Evolutionary conservation across 148 eudicot species (phyloP).

Genomic region (Arctostaphylos glauca): DNA sequence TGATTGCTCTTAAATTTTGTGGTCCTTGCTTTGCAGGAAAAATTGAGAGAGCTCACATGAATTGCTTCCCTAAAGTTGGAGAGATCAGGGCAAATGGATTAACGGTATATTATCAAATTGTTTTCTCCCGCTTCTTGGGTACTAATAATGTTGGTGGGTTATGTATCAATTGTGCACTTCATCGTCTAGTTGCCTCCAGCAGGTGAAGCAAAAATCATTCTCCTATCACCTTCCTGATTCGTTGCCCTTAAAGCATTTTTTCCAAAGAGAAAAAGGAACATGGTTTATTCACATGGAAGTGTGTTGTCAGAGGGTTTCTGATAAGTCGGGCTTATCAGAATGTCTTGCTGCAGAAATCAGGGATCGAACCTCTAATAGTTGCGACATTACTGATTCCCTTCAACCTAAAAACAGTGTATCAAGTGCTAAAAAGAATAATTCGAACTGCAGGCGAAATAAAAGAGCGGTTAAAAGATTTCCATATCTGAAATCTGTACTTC

Average conservation of each 20-base stretch:
- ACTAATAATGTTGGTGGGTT: neutral
- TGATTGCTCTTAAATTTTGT: constrained; percentile 11
- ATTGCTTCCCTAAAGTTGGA: constrained; percentile 59
- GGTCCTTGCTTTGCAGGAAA: constrained; percentile 42
- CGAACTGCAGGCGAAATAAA: constrained; percentile 20
- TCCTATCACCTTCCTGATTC: constrained; percentile 57
- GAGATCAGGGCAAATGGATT: constrained; percentile 37
- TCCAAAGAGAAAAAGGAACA: constrained; percentile 26
- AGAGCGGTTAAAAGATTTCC: constrained; percentile 19
- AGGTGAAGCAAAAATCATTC: constrained; percentile 53
- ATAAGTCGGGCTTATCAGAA: constrained; percentile 10
- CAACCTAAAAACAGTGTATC: neutral
- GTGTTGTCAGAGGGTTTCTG: neutral
- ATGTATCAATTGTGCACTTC: neutral
- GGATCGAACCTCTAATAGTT: constrained; percentile 5
- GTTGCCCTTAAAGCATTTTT: constrained; percentile 50
- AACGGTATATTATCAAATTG: constrained; percentile 33
- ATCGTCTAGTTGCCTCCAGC: constrained; percentile 14
- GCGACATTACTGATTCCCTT: neutral
- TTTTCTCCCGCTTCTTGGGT: neutral
- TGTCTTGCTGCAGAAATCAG: constrained; percentile 7
- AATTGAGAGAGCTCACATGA: constrained; percentile 51
- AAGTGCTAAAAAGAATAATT: constrained; percentile 14
- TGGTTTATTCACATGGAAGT: constrained; percentile 49
- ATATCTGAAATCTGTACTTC: constrained; percentile 22